A percentile compares a stretch with the other conserved stretches of the same genome.
These are phyloP conservation scores for Euphorbia lathyris DNA, from an alignment of 345 rosid species.

Conservation along the genomic window DNA sequence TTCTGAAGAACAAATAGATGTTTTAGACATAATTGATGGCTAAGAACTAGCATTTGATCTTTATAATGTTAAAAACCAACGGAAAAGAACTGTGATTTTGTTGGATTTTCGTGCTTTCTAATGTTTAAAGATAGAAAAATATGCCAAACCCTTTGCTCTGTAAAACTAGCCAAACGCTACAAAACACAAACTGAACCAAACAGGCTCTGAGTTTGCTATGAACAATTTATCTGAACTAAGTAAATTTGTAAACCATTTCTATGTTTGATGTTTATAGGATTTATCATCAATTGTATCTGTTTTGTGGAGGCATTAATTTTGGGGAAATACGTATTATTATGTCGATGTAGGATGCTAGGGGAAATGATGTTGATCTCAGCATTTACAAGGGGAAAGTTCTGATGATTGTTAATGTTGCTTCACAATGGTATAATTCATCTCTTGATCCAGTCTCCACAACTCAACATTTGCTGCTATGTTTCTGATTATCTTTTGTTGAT, in stretches of 20 bases:
- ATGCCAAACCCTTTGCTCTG: too few species aligned
- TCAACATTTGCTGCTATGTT: background rate
- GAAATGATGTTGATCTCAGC: constrained; percentile 69
- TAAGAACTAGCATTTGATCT: background rate
- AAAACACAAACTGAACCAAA: too few species aligned
- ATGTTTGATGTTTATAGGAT: too few species aligned
- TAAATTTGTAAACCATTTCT: background rate
- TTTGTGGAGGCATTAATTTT: too few species aligned
- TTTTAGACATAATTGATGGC: background rate
- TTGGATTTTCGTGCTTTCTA: background rate
- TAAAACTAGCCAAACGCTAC: too few species aligned
- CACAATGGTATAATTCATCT: constrained; percentile 56
- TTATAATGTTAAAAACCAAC: background rate
- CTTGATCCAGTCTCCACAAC: background rate
- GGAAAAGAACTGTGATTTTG: background rate
- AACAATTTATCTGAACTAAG: background rate
- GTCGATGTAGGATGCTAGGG: constrained; percentile 64
- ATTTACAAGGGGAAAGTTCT: constrained; percentile 85
- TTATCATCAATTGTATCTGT: too few species aligned
- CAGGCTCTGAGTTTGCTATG: too few species aligned
- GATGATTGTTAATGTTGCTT: constrained; percentile 92
- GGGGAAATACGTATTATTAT: background rate
- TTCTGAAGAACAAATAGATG: background rate
- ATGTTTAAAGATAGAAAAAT: background rate
- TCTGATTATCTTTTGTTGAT: constrained; percentile 17